Evolutionary conservation across 2,329 filamentous ascomycete species (phyloP).

Genomic region (Scytalidium lignicola): DNA sequence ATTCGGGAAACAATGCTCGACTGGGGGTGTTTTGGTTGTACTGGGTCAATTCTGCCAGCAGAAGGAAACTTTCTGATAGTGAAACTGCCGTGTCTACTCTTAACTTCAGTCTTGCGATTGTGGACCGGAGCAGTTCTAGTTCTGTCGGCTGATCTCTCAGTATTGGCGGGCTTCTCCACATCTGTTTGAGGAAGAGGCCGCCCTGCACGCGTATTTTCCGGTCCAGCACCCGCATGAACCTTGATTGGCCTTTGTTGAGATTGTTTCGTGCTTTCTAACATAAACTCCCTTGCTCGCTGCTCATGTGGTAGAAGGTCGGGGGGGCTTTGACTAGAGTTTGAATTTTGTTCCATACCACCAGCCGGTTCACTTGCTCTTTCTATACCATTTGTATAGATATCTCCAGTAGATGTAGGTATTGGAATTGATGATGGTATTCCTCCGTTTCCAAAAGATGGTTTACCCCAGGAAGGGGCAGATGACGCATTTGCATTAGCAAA

Average conservation of each 20-base stretch:
- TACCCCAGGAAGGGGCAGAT: not conserved
- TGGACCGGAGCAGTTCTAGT: not conserved
- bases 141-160: not conserved
- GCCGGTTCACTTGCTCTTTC: not conserved
- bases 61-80: not conserved
- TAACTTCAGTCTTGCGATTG: not conserved
- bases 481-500: not conserved
- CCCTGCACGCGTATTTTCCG: conserved; percentile 19
- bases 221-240: conserved; percentile 17
- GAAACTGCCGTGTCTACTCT: not conserved
- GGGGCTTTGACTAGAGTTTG: not conserved
- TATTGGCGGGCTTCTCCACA: not conserved
- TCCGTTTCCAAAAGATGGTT: not conserved
- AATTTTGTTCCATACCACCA: not conserved
- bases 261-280: conserved; percentile 3
- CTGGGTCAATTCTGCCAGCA: not conserved
- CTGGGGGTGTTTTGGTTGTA: not conserved
- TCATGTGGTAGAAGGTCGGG: conserved; percentile 21
- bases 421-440: not conserved
- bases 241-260: conserved; percentile 9
- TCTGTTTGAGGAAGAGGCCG: conserved; percentile 9
- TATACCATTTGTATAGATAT: not conserved
- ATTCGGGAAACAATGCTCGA: not conserved
- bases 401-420: not conserved
- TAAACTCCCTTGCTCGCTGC: conserved; percentile 7